Base-by-base conservation (phyloP, 163 green algal species). In the Scenedesmus sp. region DNA sequence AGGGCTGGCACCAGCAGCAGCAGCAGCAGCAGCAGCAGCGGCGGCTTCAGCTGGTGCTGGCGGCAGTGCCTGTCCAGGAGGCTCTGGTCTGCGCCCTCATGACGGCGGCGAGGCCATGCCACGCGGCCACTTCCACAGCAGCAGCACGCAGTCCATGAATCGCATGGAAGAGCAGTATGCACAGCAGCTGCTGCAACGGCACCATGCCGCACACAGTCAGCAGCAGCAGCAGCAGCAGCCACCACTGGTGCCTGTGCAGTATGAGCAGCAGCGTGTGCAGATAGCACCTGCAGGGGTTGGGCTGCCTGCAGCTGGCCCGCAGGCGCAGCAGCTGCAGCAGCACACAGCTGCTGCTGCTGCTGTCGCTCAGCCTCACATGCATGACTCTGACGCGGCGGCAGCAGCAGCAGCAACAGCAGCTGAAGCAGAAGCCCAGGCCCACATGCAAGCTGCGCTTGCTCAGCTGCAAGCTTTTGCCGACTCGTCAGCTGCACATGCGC, bases 101-200 rank as follows among this genome's bases (percentile, higher is more conserved):
- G 83, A 81, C 26, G 82, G 82, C 33, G 12, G 16, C 65, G 59
- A 44, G 42, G 24, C 18, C 82, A 40, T 76, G 65, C 30, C 61
- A 22, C 59, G 83, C 15, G 83, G 83, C 26, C 83, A 89, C 42
- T 89, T 82, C 59, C 61, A 89, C 83, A 89, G 83, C 83, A 89
- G 59, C 43, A 89, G 83, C 61, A 82, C 61, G 40, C 83, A 82
- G 37, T 89, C 83, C 33, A 61, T 89, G 44, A 83, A 53, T n/a
- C 42, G n/a, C 40, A 18, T 83, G 65, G 16, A 43, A 83, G 42
- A 89, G 61, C 59, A 81, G 61, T 40, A 61, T 12, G 46, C 22
- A 2, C 49, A 70, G 83, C 37, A 81, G 61, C 49, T 44, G 42
- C 42, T 65, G 56, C 59, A 89, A 15, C 85, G 68, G 83, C 59